A percentile compares a stretch with the other conserved stretches of the same genome.
phyloP scores from a whole-genome alignment of 2,329 filamentous ascomycete species.

The Fusarium euwallaceae region DNA sequence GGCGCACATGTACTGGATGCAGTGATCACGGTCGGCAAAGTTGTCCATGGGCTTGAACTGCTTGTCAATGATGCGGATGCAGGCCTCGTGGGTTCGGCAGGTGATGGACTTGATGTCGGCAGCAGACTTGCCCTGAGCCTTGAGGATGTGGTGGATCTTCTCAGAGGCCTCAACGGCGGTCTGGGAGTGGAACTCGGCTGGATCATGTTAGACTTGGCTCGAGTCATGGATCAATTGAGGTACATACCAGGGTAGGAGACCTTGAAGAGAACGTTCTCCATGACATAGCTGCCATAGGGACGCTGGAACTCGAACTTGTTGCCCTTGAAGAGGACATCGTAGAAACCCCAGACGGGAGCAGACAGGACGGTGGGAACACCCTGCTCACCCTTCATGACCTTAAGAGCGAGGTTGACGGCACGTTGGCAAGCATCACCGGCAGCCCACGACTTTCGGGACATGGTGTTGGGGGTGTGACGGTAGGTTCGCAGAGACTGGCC shows the following conservation, averaged over 20 bases:
- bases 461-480: conserved; percentile 97
- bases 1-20: conserved; percentile 98
- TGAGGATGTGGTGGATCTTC: conserved; percentile 87
- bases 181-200: conserved; percentile 96
- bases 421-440: conserved; percentile 98
- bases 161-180: conserved; percentile 96
- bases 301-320: conserved; percentile 97
- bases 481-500: conserved; percentile 97
- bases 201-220: conserved; percentile 26
- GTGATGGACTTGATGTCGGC: conserved; percentile 93
- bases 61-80: conserved; percentile 99
- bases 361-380: conserved; percentile 94
- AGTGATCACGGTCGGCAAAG: conserved; percentile 99
- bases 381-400: conserved; percentile 91
- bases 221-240: neutral
- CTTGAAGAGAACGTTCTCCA: conserved; percentile 99
- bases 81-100: conserved; percentile 98
- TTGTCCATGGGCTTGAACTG: conserved; percentile 99
- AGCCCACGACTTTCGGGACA: conserved; percentile 99
- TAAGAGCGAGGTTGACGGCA: conserved; percentile 90
- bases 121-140: conserved; percentile 87
- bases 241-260: conserved; percentile 92
- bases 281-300: conserved; percentile 97
- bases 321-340: conserved; percentile 97
- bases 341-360: conserved; percentile 96